Percentiles rank a stretch among this genome's conserved stretches.
phyloP scores from a whole-genome alignment of 2,329 filamentous ascomycete genomes.

The Hypoxylon sp. region DNA sequence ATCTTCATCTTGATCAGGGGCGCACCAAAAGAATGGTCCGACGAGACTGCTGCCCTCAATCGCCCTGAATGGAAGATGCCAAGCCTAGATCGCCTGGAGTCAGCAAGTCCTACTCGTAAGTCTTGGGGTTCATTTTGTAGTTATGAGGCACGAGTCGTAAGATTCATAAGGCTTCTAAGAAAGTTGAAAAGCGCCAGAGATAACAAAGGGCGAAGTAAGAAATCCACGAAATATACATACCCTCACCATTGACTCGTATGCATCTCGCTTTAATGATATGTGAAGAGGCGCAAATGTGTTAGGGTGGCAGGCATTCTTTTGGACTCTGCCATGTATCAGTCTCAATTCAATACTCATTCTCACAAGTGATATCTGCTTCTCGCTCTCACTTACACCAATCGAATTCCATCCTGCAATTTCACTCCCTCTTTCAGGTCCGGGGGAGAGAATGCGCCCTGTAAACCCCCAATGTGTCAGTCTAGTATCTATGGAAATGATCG shows the following conservation, averaged over 20 bases:
- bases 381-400: constrained; percentile 65
- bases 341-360: constrained; percentile 11
- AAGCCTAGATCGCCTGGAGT: constrained; percentile 45
- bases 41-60: constrained; percentile 73
- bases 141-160: not conserved
- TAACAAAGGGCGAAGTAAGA: not conserved
- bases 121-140: not conserved
- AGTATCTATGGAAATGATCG: not conserved
- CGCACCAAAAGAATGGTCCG: constrained; percentile 75
- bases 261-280: constrained; percentile 66
- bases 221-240: constrained; percentile 25
- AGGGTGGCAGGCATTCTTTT: constrained; percentile 68
- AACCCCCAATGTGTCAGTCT: constrained; percentile 20
- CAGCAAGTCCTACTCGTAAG: constrained; percentile 1
- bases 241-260: constrained; percentile 71
- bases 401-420: constrained; percentile 65
- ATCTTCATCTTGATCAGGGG: constrained; percentile 69
- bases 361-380: constrained; percentile 7
- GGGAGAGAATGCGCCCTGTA: constrained; percentile 68
- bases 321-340: constrained; percentile 60
- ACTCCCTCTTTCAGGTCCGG: constrained; percentile 61
- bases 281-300: constrained; percentile 71
- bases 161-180: not conserved
- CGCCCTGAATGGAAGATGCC: constrained; percentile 69
- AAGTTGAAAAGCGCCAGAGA: not conserved